Percentiles rank a stretch among this genome's conserved stretches.
These are phyloP conservation scores for Trametes villosa DNA, from an alignment of 768 basidiomycete species.

Conservation along the genomic window DNA sequence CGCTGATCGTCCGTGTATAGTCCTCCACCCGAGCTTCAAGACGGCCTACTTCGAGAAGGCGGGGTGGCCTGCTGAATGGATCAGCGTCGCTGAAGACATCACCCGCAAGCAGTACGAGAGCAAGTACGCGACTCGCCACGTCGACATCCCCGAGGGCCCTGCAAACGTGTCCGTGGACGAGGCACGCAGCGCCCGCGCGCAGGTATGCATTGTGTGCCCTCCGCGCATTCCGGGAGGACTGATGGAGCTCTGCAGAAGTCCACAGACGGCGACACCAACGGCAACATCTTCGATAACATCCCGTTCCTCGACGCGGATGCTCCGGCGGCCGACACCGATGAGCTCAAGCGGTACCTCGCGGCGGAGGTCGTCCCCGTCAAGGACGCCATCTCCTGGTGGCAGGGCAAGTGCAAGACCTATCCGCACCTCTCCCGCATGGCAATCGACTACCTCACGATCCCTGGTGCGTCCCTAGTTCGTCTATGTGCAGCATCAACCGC, in stretches of 20 bases:
- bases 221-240: no score
- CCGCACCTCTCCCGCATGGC: conserved; percentile 40
- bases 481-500: neutral
- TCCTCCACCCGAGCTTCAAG: conserved; percentile 20
- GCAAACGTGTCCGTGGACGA: no score
- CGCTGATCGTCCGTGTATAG: neutral
- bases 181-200: no score
- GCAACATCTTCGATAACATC: conserved; percentile 39
- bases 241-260: no score
- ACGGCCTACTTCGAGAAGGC: conserved; percentile 15
- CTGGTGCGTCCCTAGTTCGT: neutral
- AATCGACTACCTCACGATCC: conserved; percentile 33
- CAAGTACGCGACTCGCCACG: neutral
- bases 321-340: conserved; percentile 23
- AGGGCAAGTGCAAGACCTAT: conserved; percentile 25
- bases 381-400: conserved; percentile 40
- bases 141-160: neutral
- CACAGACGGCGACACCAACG: no score
- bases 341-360: conserved; percentile 37
- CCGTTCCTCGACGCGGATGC: conserved; percentile 12
- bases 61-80: conserved; percentile 12
- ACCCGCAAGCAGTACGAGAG: neutral
- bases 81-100: neutral
- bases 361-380: conserved; percentile 30
- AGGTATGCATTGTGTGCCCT: no score